Base-by-base conservation (phyloP, 148 eudicot genomes). In the Limonium bicolor region DNA sequence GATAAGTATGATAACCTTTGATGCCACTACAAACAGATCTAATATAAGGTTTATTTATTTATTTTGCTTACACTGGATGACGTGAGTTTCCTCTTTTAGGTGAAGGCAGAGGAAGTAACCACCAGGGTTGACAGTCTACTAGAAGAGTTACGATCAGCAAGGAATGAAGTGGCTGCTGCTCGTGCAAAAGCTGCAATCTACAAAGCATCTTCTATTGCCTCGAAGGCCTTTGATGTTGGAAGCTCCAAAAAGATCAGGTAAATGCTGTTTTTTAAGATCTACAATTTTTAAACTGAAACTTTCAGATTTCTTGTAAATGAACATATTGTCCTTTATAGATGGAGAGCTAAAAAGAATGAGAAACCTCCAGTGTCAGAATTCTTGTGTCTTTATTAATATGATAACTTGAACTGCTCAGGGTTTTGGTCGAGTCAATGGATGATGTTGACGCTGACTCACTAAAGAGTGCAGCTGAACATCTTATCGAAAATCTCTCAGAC, bases 21-120 rank as follows among this genome's bases (percentile, higher is more conserved):
- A n/a, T n/a, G n/a, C n/a, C n/a, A n/a, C n/a, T n/a, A n/a, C n/a
- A n/a, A n/a, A n/a, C n/a, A n/a, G n/a, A n/a, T n/a, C n/a, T n/a
- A n/a, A n/a, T n/a, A n/a, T 46, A 14, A 7, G 46, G 25, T 37
- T 38, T 27, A 34, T 4, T 44, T 29, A 19, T 26, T 30, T 8
- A 27, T 2, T 41, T 5, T 43, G 3, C 33, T 54, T 32, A 38
- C 9, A 53, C 25, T n/a, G n/a, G n/a, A n/a, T n/a, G n/a, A n/a
- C n/a, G 10, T 25, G n/a, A 16, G 6, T 18, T 15, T 52, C 40
- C 10, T 45, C 36, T 42, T 45, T 20, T 60, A 85, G 99, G 94
- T 81, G 28, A 90, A 78, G 65, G 95, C 93, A 23, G 95, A 90
- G 71, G 99, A 90, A 40, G 94, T 85, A 29, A 59, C 94, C 36